Base-by-base conservation (phyloP, 1,284 basidiomycete species). In the Ustilago cynodontis region DNA sequence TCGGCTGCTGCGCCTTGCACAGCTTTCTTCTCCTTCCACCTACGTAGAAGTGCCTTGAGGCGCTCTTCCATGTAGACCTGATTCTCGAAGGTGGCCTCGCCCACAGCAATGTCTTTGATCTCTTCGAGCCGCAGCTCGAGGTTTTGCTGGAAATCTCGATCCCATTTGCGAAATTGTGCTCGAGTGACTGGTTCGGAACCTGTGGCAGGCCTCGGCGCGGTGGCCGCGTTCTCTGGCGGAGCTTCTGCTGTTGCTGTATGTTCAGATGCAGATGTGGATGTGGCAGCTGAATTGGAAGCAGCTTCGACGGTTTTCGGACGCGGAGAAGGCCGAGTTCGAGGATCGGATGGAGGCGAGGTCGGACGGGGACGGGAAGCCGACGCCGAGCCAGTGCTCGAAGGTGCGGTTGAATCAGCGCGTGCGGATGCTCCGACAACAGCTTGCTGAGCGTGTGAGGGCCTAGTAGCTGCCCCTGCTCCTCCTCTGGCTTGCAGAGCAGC, bases 121-220 rank as follows among this genome's bases (percentile, higher is more conserved):
- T 75, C 64, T n/a, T 75, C 72, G 31, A 75, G 24, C 2, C 31
- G 66, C 22, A 59, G 33, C 52, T 70, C 67, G 31, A 75, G 51
- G 53, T 66, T 60, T n/a, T 53, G 20, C 3, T 57, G 24, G 14
- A 58, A 41, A 6, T 59, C 52, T 13, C 51, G 31, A 1, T 11
- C 20, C 64, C 63, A 75, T 33, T 70, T 59, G 51, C 59, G 58
- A 39, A 70, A 66, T 22, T 69, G 65, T 5, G 64, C 47, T 47
- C 24, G 64, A 2, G 70, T 67, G 45, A 72, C 65, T 11, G 52
- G 5, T 18, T 56, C 33, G 1, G 56, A 39, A 2, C 1, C 22
- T 10, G 56, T 11, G 10, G 49, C 16, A n/a, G 49, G 26, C 2
- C n/a, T 18, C 9, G 59, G 13, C 6, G 22, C 26, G 7, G 56